A percentile compares a stretch with the other conserved stretches of the same genome.
phyloP scores from a whole-genome alignment of 139 green algal species.

The Chlorella vulgaris region DNA sequence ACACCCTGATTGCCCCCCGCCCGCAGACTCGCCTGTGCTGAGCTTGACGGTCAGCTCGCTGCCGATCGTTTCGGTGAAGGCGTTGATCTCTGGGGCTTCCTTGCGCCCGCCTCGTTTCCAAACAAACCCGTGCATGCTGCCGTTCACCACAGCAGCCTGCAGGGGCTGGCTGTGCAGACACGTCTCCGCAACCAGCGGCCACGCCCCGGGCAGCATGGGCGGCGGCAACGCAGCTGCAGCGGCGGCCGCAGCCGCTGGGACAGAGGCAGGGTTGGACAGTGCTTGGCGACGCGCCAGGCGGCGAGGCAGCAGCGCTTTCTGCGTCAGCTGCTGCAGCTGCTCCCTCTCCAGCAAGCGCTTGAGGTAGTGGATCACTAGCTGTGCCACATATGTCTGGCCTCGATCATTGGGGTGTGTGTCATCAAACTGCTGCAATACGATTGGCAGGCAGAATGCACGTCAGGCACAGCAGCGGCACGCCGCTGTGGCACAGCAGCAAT shows the following conservation, averaged over 20 bases:
- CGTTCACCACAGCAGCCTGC: neutral
- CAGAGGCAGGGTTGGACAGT: no score
- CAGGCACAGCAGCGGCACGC: no score
- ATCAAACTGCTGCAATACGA: neutral
- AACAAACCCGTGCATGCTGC: neutral
- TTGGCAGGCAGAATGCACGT: no score
- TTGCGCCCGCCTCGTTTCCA: neutral
- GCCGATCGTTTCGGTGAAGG: neutral
- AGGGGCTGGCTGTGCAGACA: neutral
- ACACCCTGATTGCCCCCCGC: no score
- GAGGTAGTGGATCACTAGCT: neutral
- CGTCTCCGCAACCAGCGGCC: neutral
- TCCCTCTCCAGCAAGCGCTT: neutral
- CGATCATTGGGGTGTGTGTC: slow-evolving; percentile 6
- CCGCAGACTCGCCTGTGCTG: neutral
- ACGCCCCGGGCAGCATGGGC: neutral
- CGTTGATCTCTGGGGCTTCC: neutral
- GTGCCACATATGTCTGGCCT: neutral
- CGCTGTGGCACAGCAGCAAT: no score
- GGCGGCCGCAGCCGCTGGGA: neutral
- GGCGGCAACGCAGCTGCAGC: neutral
- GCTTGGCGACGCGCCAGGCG: neutral
- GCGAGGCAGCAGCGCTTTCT: neutral
- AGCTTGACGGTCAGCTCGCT: neutral
- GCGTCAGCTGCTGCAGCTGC: neutral